These are phyloP conservation scores for Heliosperma pusillum DNA, from an alignment of 148 eudicot genomes.

Conservation along the genomic window DNA sequence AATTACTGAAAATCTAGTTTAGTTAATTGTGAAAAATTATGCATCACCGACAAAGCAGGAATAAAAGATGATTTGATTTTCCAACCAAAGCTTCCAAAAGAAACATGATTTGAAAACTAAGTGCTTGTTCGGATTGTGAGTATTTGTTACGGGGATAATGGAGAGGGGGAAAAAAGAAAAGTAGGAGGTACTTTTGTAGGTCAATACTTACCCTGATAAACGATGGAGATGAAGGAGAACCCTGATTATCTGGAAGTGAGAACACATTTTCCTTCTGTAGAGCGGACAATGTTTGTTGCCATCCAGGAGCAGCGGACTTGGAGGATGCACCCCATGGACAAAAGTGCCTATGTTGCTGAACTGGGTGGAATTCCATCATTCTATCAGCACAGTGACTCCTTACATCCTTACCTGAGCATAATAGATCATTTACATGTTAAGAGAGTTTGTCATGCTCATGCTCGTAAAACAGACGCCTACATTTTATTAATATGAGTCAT, in stretches of 20 bases:
- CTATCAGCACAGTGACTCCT: constrained; percentile 12
- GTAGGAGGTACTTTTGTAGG: neutral
- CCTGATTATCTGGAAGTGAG: constrained; percentile 36
- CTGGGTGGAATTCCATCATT: constrained; percentile 64
- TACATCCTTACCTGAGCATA: neutral
- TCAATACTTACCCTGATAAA: constrained; percentile 65
- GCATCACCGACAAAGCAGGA: neutral
- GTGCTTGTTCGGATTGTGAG: too few relatives aligned
- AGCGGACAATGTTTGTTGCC: constrained; percentile 80
- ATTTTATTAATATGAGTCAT: neutral
- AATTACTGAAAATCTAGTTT: neutral
- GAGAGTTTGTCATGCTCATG: neutral
- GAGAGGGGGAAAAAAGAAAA: too few relatives aligned
- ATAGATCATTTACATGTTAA: neutral
- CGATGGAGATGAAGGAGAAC: constrained; percentile 51
- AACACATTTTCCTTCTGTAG: constrained; percentile 66
- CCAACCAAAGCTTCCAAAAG: constrained; percentile 1
- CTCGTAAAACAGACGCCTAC: neutral
- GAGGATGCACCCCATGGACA: constrained; percentile 81
- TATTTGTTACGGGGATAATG: too few relatives aligned
- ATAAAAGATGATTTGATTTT: neutral
- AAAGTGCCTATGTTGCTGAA: constrained; percentile 80
- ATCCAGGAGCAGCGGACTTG: constrained; percentile 56
- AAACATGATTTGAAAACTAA: neutral
- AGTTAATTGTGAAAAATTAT: neutral